These are phyloP conservation scores for Ogataea populi-albae DNA, from an alignment of 805 yeast genomes.

Conservation along the genomic window DNA sequence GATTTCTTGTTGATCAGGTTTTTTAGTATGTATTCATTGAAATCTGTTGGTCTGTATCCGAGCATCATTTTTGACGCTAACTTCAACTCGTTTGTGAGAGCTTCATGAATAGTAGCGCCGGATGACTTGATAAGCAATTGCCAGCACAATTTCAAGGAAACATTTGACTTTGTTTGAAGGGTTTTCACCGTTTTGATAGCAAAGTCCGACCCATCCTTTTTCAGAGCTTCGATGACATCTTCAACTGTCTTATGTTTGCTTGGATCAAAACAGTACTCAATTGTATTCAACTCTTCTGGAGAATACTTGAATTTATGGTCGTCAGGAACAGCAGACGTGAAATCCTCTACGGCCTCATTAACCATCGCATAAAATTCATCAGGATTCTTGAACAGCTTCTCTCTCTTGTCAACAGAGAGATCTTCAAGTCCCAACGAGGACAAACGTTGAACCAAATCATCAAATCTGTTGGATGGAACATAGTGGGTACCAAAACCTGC, in stretches of 20 bases:
- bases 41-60: constrained; percentile 43
- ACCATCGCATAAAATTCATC: constrained; percentile 54
- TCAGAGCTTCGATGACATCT: constrained; percentile 52
- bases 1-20: constrained; percentile 48
- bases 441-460: constrained; percentile 61
- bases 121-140: constrained; percentile 64
- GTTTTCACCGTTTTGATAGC: constrained; percentile 56
- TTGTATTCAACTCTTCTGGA: constrained; percentile 53
- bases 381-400: constrained; percentile 18
- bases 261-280: constrained; percentile 66
- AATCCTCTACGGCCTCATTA: constrained; percentile 76
- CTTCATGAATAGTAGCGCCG: constrained; percentile 54
- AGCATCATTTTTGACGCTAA: constrained; percentile 75
- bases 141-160: constrained; percentile 72
- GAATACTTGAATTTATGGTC: constrained; percentile 58
- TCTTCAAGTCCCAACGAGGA: constrained; percentile 47
- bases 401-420: constrained; percentile 17
- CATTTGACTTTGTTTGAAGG: constrained; percentile 65
- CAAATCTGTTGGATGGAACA: constrained; percentile 63
- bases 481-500: constrained; percentile 91
- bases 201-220: constrained; percentile 58
- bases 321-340: constrained; percentile 62
- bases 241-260: constrained; percentile 42
- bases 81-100: constrained; percentile 68
- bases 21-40: constrained; percentile 51